phyloP scores from a whole-genome alignment of 2,329 filamentous ascomycete genomes.

The Sporothrix brunneoviolacea region DNA sequence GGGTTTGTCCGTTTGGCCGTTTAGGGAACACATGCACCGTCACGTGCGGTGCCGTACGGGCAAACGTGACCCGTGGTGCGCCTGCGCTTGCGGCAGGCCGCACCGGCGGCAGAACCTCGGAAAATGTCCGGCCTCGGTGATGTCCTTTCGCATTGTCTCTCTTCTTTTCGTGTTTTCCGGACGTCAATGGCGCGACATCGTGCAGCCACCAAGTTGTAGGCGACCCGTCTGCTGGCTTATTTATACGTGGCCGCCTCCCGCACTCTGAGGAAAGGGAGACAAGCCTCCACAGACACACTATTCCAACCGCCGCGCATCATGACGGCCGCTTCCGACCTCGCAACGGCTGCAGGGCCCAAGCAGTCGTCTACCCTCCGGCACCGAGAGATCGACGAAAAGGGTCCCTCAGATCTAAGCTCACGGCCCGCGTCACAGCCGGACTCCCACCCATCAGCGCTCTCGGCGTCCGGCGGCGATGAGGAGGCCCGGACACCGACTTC shows the following conservation, averaged over 20 bases:
- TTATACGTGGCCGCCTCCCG: no score
- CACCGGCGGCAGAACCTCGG: constrained; percentile 14
- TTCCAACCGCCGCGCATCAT: not conserved
- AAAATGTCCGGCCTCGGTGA: not conserved
- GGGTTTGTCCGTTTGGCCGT: no score
- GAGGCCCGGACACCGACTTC: not conserved
- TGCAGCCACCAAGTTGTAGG: no score
- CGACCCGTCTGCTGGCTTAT: no score
- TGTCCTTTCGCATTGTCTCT: not conserved
- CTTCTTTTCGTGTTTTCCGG: no score
- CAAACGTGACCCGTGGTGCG: not conserved
- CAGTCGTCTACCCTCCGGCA: not conserved
- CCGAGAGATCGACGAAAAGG: constrained; percentile 1
- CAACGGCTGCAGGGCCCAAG: not conserved
- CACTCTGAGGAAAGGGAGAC: no score
- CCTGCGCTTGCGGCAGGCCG: constrained; percentile 2
- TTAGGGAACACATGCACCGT: no score
- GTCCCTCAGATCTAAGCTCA: no score
- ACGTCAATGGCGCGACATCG: no score
- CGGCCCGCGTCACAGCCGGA: no score
- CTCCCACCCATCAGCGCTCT: not conserved
- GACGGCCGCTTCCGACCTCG: not conserved
- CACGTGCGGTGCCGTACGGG: not conserved
- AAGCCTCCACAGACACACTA: not conserved
- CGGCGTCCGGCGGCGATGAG: constrained; percentile 15